phyloP scores from a whole-genome alignment of 23 red algal genomes.

The Porphyridium purpureum region DNA sequence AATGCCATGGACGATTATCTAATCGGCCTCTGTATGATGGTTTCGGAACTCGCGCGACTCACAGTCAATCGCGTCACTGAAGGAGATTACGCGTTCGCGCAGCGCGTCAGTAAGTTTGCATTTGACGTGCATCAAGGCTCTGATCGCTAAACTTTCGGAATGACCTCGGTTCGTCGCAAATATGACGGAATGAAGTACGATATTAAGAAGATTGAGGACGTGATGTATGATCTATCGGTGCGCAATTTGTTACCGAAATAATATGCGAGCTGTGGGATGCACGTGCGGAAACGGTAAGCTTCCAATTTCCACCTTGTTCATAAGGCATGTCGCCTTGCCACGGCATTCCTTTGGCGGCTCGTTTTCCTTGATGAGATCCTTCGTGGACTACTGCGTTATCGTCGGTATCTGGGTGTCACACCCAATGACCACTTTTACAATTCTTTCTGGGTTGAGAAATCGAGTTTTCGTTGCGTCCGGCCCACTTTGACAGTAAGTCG shows the following conservation, averaged over 20 bases:
- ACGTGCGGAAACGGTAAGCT: no score
- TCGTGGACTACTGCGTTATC: no score
- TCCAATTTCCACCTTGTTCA: no score
- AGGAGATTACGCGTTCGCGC: constrained; percentile 40
- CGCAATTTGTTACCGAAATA: constrained; percentile 25
- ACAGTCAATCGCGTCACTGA: constrained; percentile 49
- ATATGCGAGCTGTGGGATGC: no score
- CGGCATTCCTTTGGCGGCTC: no score
- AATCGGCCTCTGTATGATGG: constrained; percentile 27
- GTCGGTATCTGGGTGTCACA: no score
- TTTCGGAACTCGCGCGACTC: constrained; percentile 43
- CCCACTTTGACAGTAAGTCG: no score
- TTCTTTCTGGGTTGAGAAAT: no score
- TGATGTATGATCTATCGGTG: constrained; percentile 60
- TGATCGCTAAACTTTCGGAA: constrained; percentile 74
- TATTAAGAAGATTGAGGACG: constrained; percentile 42
- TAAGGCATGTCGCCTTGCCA: no score
- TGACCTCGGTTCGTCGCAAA: constrained; percentile 52
- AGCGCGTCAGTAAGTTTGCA: constrained; percentile 15
- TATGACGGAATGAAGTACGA: constrained; percentile 90
- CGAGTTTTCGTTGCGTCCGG: no score
- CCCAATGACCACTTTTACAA: no score
- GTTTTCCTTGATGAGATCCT: no score
- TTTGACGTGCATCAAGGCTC: constrained; percentile 33
- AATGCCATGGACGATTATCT: constrained; percentile 65